phyloP scores from a whole-genome alignment of 1,139 yeast species.

The Groenewaldozyma sp. region DNA sequence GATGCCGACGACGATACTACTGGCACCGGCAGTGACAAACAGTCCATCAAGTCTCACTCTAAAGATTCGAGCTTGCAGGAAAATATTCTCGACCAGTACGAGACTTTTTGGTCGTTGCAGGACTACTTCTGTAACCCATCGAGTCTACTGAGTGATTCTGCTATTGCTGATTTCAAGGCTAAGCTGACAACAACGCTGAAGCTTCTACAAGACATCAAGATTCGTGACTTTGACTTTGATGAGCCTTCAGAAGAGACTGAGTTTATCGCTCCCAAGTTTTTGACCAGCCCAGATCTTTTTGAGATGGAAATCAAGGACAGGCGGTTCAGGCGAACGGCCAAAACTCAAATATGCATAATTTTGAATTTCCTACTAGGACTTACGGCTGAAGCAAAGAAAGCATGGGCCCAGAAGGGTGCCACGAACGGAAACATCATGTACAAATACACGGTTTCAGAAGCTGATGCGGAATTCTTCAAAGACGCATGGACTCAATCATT shows the following conservation, averaged over 20 bases:
- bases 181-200: constrained; percentile 15
- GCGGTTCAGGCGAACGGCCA: constrained; percentile 27
- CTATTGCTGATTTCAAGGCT: constrained; percentile 14
- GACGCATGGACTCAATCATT: not conserved
- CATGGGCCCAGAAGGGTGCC: constrained; percentile 13
- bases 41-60: not conserved
- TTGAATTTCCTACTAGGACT: constrained; percentile 25
- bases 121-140: constrained; percentile 23
- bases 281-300: constrained; percentile 28
- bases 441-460: constrained; percentile 15
- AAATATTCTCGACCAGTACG: constrained; percentile 11
- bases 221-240: not conserved
- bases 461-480: constrained; percentile 17
- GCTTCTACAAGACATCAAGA: constrained; percentile 4
- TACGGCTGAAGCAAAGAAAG: constrained; percentile 14
- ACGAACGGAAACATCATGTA: constrained; percentile 24
- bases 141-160: constrained; percentile 13
- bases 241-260: constrained; percentile 8
- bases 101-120: constrained; percentile 26
- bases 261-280: constrained; percentile 28
- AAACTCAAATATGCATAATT: constrained; percentile 26
- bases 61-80: not conserved
- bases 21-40: too few relatives aligned
- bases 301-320: constrained; percentile 29
- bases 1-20: too few relatives aligned